Evolutionary conservation across 2,329 filamentous ascomycete species (phyloP).

Genomic region (Monosporascus sp.): DNA sequence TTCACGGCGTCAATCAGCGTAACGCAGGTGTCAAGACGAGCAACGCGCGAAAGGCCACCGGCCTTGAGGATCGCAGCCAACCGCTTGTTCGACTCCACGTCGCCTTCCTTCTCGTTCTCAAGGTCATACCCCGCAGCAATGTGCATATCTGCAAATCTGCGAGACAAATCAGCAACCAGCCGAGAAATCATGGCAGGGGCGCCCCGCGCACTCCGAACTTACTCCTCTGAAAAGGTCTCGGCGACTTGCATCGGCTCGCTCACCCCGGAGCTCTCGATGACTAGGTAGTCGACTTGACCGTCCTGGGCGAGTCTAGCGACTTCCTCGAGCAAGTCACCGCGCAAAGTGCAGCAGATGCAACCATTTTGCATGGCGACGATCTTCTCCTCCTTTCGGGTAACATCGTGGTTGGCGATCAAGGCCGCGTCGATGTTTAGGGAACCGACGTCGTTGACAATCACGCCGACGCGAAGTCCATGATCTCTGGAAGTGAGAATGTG

Average conservation of each 20-base stretch:
- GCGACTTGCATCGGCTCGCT: slow-evolving; percentile 70
- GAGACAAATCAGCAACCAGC: not conserved
- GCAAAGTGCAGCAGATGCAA: slow-evolving; percentile 71
- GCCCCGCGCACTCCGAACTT: not conserved
- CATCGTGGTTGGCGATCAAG: slow-evolving; percentile 50
- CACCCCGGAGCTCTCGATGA: slow-evolving; percentile 67
- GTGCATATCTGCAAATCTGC: slow-evolving; percentile 24
- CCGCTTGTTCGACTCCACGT: slow-evolving; percentile 16
- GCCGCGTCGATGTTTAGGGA: slow-evolving; percentile 61
- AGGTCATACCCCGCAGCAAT: slow-evolving; percentile 21
- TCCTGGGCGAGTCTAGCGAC: slow-evolving; percentile 59
- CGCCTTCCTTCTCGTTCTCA: slow-evolving; percentile 19
- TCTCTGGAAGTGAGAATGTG: slow-evolving; percentile 59
- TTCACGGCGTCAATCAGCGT: slow-evolving; percentile 71
- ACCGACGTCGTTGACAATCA: slow-evolving; percentile 70
- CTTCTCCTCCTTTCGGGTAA: slow-evolving; percentile 54
- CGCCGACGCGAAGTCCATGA: slow-evolving; percentile 63
- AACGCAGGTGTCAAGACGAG: slow-evolving; percentile 63
- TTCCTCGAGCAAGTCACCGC: slow-evolving; percentile 66
- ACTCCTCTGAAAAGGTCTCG: slow-evolving; percentile 52
- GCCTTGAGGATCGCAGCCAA: slow-evolving; percentile 28
- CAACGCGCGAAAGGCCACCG: slow-evolving; percentile 61
- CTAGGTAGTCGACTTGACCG: slow-evolving; percentile 62
- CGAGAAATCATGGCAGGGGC: slow-evolving; percentile 20
- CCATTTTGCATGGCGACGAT: slow-evolving; percentile 66